Base-by-base conservation (phyloP, 2,329 filamentous ascomycete species). In the Ophiostoma sp. region DNA sequence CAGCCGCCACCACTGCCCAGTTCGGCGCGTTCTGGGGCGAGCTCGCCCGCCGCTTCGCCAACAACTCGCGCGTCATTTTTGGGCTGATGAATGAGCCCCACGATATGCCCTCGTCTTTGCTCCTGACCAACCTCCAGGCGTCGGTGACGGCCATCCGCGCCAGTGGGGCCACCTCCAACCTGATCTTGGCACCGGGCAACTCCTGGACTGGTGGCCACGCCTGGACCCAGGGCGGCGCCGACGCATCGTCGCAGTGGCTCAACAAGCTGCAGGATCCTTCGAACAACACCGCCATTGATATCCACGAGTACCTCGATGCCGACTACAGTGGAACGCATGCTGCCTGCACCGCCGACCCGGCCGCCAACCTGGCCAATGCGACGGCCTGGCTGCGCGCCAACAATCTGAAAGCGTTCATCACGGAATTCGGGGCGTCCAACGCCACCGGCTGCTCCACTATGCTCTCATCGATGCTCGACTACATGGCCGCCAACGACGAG, bases 61-160 rank as follows among this genome's bases (percentile, higher is more conserved):
- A 80, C 72, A 83, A 86, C 75, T 81, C 82, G 68, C 84, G 84
- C 70, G 84, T 86, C 69, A 85, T 87, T 70, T 86, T 86, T 75
- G 84, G 83, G 2, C 79, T 87, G 9, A 86, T 86, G 85, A 83
- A 83, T 76, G 84, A 86, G 79, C 85, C 85, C 2, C 85, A 87
- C 77, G 84, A 86, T 76, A 86, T 87, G 84, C 78, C 82, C 4
- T 84, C 83, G 2, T 76, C 78, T 17, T 80, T 87, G 7, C 79
- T 87, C 9, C 79, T 87, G 1, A 77, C 80, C 52, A 86, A 87
- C 75, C 81, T 85, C 76, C 85, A 87, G 77, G 84, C 84, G 9
- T 82, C 83, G 1, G 82, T 87, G 73, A 79, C 82, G 70, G 82
- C 81, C 0, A 87, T 87, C 75, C 83, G 85, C 17, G 78, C 78